Conservation (phyloP, 352 stramenopile species). For the Globisporangium cystogenes region DNA sequence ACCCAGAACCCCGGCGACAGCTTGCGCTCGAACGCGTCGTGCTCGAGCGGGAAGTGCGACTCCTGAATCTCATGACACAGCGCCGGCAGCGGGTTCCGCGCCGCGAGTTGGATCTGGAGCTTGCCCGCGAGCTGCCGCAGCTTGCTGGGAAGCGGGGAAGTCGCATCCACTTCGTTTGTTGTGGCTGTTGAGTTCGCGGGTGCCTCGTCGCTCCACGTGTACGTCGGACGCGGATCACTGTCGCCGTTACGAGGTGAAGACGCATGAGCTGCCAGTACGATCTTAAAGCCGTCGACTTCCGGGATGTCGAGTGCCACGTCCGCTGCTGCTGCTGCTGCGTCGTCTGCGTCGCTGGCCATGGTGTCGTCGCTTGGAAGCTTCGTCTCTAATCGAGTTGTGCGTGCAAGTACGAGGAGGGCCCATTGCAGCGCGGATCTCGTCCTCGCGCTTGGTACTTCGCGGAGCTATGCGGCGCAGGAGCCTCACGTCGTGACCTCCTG, state of each 20-base stretch:
- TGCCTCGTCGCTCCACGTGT: not conserved
- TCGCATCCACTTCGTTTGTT: not conserved
- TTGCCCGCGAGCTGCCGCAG: slow-evolving; percentile 6
- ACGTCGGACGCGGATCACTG: not conserved
- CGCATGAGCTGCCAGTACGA: not conserved
- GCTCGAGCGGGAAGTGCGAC: slow-evolving; percentile 9
- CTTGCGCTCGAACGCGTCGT: not conserved
- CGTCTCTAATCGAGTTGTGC: not conserved
- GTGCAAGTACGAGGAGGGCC: not conserved
- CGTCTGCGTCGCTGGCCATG: not conserved
- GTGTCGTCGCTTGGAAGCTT: not conserved
- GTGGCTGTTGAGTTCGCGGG: not conserved
- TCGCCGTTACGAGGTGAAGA: not conserved
- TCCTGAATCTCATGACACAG: slow-evolving; percentile 10
- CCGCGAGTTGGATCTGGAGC: slow-evolving; percentile 11
- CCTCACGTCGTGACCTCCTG: too few species aligned
- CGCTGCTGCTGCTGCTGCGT: not conserved
- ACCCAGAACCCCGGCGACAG: slow-evolving; percentile 1
- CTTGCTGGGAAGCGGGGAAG: not conserved
- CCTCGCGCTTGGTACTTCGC: too few species aligned
- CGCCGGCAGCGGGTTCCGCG: slow-evolving; percentile 12
- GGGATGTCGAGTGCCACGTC: slow-evolving; percentile 3
- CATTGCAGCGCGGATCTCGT: too few species aligned
- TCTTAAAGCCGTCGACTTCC: slow-evolving; percentile 4
- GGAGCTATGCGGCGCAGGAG: too few species aligned